phyloP scores from a whole-genome alignment of 208 protist species.

The Trypanosoma melophagium region DNA sequence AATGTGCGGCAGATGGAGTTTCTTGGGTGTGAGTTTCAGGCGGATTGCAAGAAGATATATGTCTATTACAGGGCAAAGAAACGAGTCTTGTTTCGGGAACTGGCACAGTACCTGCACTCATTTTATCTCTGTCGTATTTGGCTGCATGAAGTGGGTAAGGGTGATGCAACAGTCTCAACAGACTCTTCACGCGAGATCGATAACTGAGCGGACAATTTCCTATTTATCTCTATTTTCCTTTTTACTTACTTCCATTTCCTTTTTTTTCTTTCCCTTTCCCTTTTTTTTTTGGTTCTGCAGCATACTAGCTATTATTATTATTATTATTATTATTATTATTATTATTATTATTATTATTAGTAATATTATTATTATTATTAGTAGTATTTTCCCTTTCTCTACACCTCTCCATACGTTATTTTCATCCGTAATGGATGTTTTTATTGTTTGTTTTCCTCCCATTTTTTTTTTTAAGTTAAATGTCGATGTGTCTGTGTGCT shows the following conservation, averaged over 20 bases:
- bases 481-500: too few species aligned
- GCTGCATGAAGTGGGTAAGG: constrained; percentile 49
- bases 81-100: constrained; percentile 62
- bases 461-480: too few species aligned
- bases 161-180: background rate
- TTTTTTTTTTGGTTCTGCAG: background rate
- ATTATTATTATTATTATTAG: too few species aligned
- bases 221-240: background rate
- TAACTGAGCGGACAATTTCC: background rate
- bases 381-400: too few species aligned
- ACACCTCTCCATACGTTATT: too few species aligned
- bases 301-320: background rate
- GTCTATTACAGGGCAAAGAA: constrained; percentile 56
- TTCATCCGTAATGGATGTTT: too few species aligned
- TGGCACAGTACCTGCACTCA: constrained; percentile 68
- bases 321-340: background rate
- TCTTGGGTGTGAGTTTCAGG: constrained; percentile 74
- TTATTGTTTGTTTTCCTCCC: too few species aligned
- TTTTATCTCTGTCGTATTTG: constrained; percentile 82
- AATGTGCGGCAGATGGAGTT: constrained; percentile 68
- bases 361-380: too few species aligned
- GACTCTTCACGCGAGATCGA: constrained; percentile 19
- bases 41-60: constrained; percentile 75
- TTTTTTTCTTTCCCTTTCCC: constrained; percentile 1
- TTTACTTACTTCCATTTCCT: background rate